phyloP scores from a whole-genome alignment of 352 stramenopile species.

The Pythium rishiriense region DNA sequence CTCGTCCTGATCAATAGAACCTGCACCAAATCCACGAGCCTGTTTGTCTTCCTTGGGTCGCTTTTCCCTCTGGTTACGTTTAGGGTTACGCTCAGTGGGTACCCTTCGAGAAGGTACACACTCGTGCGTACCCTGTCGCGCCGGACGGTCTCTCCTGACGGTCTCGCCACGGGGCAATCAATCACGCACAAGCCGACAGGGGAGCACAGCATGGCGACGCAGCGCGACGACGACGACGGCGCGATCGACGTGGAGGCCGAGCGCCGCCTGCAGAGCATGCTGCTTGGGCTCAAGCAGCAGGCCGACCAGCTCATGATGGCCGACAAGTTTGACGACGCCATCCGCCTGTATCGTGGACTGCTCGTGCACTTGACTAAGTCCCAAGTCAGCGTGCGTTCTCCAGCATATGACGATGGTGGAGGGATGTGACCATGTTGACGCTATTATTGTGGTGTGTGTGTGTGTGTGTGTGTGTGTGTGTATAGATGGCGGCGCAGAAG shows the following conservation, averaged over 20 bases:
- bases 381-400: constrained; percentile 51
- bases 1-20: not conserved
- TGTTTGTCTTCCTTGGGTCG: not conserved
- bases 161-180: constrained; percentile 8
- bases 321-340: constrained; percentile 51
- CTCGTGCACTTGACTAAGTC: constrained; percentile 73
- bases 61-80: not conserved
- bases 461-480: constrained; percentile 5
- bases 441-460: too few relatives aligned
- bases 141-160: not conserved
- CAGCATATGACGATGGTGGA: too few relatives aligned
- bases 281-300: constrained; percentile 59
- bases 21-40: not conserved
- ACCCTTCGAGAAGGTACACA: not conserved
- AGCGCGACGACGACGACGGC: constrained; percentile 23
- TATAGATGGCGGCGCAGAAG: constrained; percentile 44
- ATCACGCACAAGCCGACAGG: constrained; percentile 5
- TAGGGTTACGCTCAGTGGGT: not conserved
- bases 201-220: constrained; percentile 14
- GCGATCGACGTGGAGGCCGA: constrained; percentile 51
- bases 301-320: constrained; percentile 61
- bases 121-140: not conserved
- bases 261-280: constrained; percentile 39
- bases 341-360: constrained; percentile 65
- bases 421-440: too few relatives aligned